Base-by-base conservation (phyloP, 306 rosid genomes). In the Acacia crassicarpa region DNA sequence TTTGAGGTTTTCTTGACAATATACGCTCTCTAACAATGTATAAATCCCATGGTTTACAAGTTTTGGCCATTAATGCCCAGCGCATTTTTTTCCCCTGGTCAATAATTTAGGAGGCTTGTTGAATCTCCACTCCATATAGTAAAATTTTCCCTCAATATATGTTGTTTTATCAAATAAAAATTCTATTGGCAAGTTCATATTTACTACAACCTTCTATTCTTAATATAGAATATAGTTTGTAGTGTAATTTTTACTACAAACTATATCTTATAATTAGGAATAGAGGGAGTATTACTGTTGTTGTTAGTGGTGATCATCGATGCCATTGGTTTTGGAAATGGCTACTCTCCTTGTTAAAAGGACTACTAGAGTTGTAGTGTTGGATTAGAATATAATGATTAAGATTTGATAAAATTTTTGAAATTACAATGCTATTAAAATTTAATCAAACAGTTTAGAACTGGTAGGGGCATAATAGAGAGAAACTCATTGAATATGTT, bases 161-260 rank as follows among this genome's bases (percentile, higher is more conserved):
- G 73, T 82, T 30, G 56, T 61, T 83, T 82, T 9, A 67, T 61
- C 66, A 83, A 83, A 83, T 41, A 76, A 81, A 56, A 49, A 30
- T 75, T 44, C 15, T 62, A 73, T 83, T 73, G 80, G 71, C 68
- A 16, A 51, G 43, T 35, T 68, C 67, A 35, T 33, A 12, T 65
- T 46, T 46, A 27, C 30, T 13, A 27, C 30, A 27, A 27, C 30
- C 30, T 27, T 27, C 30, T 27, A 1, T 27, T 1, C 30, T 27
- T 0, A 27, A 27, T 27, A 27, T 27, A 27, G 30, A 27, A 27
- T 27, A 27, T 27, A 27, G 30, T 27, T 27, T 27, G n/a, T 27
- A 27, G 30, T 27, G 30, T 1, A 27, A 27, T 27, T 27, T 27
- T 0, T 1, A 27, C 30, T 27, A 27, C 30, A 27, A 27, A 27